phyloP scores from a whole-genome alignment of 768 basidiomycete genomes.

The Auricularia cornea region DNA sequence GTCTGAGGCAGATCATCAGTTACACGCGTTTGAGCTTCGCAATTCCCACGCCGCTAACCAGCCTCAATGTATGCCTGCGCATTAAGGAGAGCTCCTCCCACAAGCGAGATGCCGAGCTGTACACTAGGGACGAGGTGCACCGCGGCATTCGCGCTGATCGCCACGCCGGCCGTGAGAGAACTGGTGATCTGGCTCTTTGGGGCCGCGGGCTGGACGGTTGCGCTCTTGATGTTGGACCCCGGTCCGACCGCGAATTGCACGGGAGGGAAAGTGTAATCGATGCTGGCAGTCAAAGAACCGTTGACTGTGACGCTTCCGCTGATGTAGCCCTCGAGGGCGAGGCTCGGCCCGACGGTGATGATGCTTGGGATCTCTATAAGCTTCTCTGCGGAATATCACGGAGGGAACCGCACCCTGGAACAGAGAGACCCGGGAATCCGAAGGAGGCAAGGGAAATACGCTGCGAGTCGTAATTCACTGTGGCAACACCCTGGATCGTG shows the following conservation, averaged over 20 bases:
- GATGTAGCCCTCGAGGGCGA: neutral
- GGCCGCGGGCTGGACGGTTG: neutral
- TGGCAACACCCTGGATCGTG: slow-evolving; percentile 1
- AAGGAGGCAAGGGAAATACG: neutral
- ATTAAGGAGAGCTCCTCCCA: neutral
- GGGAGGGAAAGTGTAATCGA: neutral
- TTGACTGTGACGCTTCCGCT: neutral
- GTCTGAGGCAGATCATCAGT: no score
- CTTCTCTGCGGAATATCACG: no score
- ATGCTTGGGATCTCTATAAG: no score
- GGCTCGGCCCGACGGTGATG: neutral
- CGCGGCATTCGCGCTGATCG: neutral
- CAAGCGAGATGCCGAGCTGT: neutral
- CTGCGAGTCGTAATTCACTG: slow-evolving; percentile 1
- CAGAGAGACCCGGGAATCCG: slow-evolving; percentile 4
- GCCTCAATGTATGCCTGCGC: neutral
- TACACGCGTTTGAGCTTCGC: no score
- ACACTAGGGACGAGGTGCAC: neutral
- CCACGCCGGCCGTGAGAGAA: neutral
- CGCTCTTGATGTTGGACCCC: neutral
- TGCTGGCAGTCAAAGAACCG: neutral
- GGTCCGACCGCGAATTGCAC: neutral
- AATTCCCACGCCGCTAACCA: neutral
- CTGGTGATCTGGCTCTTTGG: neutral
- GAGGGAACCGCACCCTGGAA: neutral